These are phyloP conservation scores for Kurtzmaniella natalensis DNA, from an alignment of 1,139 yeast species.

Conservation along the genomic window DNA sequence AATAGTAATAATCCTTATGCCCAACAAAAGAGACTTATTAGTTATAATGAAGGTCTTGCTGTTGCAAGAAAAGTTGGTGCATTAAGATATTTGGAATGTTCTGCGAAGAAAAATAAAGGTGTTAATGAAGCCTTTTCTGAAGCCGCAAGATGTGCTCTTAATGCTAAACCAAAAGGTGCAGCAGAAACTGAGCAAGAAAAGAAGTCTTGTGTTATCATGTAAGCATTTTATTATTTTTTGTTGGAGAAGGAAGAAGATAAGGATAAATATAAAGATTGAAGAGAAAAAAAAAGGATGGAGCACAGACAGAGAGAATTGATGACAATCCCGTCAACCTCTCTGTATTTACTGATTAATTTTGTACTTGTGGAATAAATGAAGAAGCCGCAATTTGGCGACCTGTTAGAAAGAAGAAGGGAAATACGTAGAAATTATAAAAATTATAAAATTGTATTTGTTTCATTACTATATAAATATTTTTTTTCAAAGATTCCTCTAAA, in stretches of 20 bases:
- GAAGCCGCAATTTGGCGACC: too few relatives aligned
- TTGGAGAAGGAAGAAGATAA: too few relatives aligned
- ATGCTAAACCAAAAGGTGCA: constrained; percentile 83
- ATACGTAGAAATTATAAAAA: too few relatives aligned
- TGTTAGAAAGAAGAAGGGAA: too few relatives aligned
- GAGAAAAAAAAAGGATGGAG: constrained; percentile 6
- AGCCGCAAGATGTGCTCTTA: constrained; percentile 93
- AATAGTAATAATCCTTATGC: constrained; percentile 27
- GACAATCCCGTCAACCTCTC: too few relatives aligned
- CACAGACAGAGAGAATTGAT: background rate
- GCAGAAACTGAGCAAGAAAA: constrained; percentile 45
- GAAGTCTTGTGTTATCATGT: constrained; percentile 41
- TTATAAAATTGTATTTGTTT: too few relatives aligned
- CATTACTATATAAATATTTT: constrained; percentile 4
- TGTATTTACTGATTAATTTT: too few relatives aligned
- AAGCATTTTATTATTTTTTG: too few relatives aligned
- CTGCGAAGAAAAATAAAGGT: constrained; percentile 91
- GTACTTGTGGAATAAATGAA: too few relatives aligned
- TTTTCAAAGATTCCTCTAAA: background rate
- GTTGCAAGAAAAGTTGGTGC: constrained; percentile 89
- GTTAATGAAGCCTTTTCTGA: constrained; percentile 96
- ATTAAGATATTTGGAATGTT: constrained; percentile 82
- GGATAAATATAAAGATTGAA: too few relatives aligned
- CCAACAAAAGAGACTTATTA: constrained; percentile 52
- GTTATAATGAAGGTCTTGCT: constrained; percentile 77